Conservation (phyloP, 2,329 filamentous ascomycete species). For the Cyanodermella asteris region DNA sequence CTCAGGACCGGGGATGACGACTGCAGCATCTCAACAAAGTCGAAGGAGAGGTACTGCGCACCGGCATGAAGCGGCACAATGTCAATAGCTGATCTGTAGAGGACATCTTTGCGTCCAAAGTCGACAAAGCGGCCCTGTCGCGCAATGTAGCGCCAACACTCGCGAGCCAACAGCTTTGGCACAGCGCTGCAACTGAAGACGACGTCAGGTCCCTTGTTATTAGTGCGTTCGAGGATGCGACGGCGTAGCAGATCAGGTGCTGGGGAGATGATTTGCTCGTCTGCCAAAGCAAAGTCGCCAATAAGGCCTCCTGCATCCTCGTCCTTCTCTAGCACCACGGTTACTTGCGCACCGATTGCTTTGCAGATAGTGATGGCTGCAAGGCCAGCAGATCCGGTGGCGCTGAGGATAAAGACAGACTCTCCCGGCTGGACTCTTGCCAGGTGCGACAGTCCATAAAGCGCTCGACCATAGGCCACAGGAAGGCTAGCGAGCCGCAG, state of each 20-base stretch:
- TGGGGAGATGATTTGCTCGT: conserved; percentile 1
- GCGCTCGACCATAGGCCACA: conserved; percentile 1
- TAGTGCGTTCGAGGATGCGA: conserved; percentile 1
- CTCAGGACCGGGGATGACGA: neutral
- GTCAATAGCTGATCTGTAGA: conserved; percentile 1
- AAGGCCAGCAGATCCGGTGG: conserved; percentile 1
- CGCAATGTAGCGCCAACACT: neutral
- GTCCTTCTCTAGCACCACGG: neutral
- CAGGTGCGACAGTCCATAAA: conserved; percentile 1
- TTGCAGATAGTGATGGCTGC: conserved; percentile 1
- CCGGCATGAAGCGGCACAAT: conserved; percentile 1
- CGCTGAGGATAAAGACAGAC: neutral
- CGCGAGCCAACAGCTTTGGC: neutral
- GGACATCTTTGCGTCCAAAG: conserved; percentile 1
- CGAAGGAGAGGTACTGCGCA: neutral
- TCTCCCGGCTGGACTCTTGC: conserved; percentile 1
- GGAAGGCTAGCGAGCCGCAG: conserved; percentile 1
- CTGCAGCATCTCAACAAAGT: neutral
- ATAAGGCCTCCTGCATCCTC: conserved; percentile 1
- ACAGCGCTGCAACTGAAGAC: conserved; percentile 1
- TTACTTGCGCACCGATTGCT: neutral
- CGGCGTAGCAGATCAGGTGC: neutral
- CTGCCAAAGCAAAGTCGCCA: conserved; percentile 1
- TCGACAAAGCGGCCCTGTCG: neutral
- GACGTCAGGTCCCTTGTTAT: conserved; percentile 1